Percentiles rank a stretch among this genome's conserved stretches.
Evolutionary conservation across 805 yeast species (phyloP).

Genomic region (Metschnikowia lochheadii): DNA sequence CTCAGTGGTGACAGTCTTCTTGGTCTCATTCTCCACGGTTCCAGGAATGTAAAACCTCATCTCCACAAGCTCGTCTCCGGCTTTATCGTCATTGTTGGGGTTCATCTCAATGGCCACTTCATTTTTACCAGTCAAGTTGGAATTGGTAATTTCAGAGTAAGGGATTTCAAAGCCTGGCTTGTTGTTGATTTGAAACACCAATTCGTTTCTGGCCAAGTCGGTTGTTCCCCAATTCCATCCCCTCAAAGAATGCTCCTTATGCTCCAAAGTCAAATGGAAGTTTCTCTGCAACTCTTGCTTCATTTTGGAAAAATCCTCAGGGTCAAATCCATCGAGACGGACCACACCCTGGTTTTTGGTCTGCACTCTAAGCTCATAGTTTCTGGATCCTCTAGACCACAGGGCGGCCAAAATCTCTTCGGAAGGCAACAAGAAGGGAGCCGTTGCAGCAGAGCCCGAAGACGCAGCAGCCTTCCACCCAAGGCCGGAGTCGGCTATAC

Average conservation of each 20-base stretch:
- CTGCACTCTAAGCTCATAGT: slow-evolving; percentile 83
- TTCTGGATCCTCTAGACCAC: slow-evolving; percentile 94
- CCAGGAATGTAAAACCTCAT: slow-evolving; percentile 93
- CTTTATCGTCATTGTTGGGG: slow-evolving; percentile 53
- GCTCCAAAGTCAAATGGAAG: slow-evolving; percentile 70
- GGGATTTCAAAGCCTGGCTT: slow-evolving; percentile 92
- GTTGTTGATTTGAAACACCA: slow-evolving; percentile 79
- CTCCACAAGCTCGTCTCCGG: slow-evolving; percentile 96
- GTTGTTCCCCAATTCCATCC: slow-evolving; percentile 99
- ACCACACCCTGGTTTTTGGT: slow-evolving; percentile 86
- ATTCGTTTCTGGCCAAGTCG: slow-evolving; percentile 87
- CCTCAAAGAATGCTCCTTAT: slow-evolving; percentile 84
- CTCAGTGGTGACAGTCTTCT: slow-evolving; percentile 25
- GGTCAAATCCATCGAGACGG: slow-evolving; percentile 87
- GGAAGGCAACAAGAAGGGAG: slow-evolving; percentile 85
- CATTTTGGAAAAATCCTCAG: slow-evolving; percentile 72
- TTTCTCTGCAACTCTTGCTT: slow-evolving; percentile 80
- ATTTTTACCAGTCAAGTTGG: slow-evolving; percentile 85
- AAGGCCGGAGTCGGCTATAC: slow-evolving; percentile 93
- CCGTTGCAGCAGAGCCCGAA: slow-evolving; percentile 38
- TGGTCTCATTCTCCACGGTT: slow-evolving; percentile 51
- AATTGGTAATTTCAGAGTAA: slow-evolving; percentile 70
- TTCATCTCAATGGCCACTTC: slow-evolving; percentile 91
- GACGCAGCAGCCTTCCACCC: slow-evolving; percentile 83
- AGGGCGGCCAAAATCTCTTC: slow-evolving; percentile 73